phyloP scores from a whole-genome alignment of 768 basidiomycete species.

The Pholiota microspora region DNA sequence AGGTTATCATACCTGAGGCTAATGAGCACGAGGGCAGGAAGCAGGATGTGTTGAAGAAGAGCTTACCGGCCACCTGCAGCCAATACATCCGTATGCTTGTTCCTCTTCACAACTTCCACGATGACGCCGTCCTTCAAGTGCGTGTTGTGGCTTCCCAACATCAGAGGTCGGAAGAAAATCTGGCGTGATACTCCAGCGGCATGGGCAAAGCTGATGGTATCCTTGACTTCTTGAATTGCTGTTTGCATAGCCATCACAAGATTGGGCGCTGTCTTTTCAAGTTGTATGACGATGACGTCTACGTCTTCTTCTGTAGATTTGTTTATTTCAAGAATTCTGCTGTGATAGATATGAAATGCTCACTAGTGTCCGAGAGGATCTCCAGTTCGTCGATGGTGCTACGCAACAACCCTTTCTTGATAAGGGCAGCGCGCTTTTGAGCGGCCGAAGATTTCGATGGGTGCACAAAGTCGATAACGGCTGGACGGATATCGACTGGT shows the following conservation, averaged over 20 bases:
- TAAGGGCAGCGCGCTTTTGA: slow-evolving; percentile 66
- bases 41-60: background rate
- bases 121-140: slow-evolving; percentile 75
- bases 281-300: slow-evolving; percentile 48
- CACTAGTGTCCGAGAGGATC: slow-evolving; percentile 59
- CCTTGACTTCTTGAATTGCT: slow-evolving; percentile 59
- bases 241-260: slow-evolving; percentile 48
- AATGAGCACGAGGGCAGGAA: slow-evolving; percentile 1
- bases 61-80: slow-evolving; percentile 78
- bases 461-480: slow-evolving; percentile 63
- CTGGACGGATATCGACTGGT: slow-evolving; percentile 50
- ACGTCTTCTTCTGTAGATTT: slow-evolving; percentile 53
- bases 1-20: slow-evolving; percentile 66
- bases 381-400: slow-evolving; percentile 76
- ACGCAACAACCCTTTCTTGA: slow-evolving; percentile 69
- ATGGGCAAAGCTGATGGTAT: slow-evolving; percentile 55
- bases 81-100: slow-evolving; percentile 66
- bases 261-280: slow-evolving; percentile 61
- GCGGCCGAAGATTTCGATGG: slow-evolving; percentile 62
- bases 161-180: slow-evolving; percentile 69
- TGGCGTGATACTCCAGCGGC: slow-evolving; percentile 62
- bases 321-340: background rate
- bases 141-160: slow-evolving; percentile 62
- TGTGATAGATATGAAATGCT: slow-evolving; percentile 11
- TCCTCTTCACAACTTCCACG: slow-evolving; percentile 69